These are phyloP conservation scores for Euphorbia corollata DNA, from an alignment of 441 rosid species.

Conservation along the genomic window DNA sequence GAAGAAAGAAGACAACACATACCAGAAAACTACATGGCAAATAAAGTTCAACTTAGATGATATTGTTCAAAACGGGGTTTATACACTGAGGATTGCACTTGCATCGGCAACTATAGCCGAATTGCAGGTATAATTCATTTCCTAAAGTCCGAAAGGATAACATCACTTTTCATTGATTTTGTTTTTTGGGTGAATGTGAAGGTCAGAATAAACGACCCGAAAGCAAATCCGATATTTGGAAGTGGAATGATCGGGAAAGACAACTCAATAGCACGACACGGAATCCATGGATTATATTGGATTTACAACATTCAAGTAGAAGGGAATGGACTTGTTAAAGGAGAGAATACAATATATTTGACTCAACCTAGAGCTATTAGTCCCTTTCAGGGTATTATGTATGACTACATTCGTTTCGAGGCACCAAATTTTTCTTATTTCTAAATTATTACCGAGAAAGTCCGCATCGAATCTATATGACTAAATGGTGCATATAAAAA, in stretches of 20 bases:
- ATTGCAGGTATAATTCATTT: slow-evolving; percentile 9
- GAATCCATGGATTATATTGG: slow-evolving; percentile 81
- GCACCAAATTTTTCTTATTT: slow-evolving; percentile 30
- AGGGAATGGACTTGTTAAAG: slow-evolving; percentile 39
- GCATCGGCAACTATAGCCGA: slow-evolving; percentile 21
- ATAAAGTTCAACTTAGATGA: slow-evolving; percentile 42
- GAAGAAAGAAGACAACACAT: slow-evolving; percentile 21
- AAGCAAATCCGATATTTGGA: slow-evolving; percentile 41
- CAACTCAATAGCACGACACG: slow-evolving; percentile 85
- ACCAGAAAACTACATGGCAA: slow-evolving; percentile 59
- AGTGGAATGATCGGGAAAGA: slow-evolving; percentile 77
- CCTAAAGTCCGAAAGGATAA: no score
- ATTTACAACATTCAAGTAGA: slow-evolving; percentile 50
- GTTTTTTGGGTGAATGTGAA: slow-evolving; percentile 5
- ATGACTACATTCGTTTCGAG: slow-evolving; percentile 82
- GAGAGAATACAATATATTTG: slow-evolving; percentile 61
- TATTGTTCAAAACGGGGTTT: slow-evolving; percentile 26
- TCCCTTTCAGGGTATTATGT: slow-evolving; percentile 74
- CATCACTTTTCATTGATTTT: no score
- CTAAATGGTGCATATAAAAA: no score
- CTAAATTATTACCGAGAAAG: background rate
- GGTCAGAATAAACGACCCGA: slow-evolving; percentile 57
- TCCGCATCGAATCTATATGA: no score
- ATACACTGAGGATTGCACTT: slow-evolving; percentile 43
- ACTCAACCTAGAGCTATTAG: slow-evolving; percentile 47